Evolutionary conservation across 768 basidiomycete genomes (phyloP).

Genomic region (Guyanaporus albipodus): DNA sequence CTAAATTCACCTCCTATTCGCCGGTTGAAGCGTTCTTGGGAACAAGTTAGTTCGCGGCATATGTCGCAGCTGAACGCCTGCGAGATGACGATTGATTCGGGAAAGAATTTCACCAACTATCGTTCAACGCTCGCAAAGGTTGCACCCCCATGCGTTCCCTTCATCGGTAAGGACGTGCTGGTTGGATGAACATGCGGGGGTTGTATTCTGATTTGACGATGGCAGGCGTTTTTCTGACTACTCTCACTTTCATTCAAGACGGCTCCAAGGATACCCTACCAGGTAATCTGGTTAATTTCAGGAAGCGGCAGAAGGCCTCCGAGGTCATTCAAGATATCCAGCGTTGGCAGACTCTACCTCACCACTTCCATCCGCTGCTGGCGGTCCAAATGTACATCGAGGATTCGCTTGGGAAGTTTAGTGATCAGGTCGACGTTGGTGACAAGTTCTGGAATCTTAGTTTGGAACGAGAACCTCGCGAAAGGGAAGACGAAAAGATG

Average conservation of each 20-base stretch:
- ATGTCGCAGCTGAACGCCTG: constrained; percentile 72
- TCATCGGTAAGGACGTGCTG: constrained; percentile 74
- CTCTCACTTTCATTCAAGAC: constrained; percentile 96
- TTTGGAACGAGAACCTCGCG: constrained; percentile 85
- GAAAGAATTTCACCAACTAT: constrained; percentile 93
- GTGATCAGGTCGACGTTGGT: constrained; percentile 61
- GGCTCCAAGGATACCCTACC: constrained; percentile 84
- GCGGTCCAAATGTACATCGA: constrained; percentile 72
- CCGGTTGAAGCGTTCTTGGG: constrained; percentile 91
- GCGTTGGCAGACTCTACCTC: constrained; percentile 89
- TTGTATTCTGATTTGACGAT: background rate
- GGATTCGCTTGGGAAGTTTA: constrained; percentile 69
- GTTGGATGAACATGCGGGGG: background rate
- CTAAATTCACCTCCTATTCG: constrained; percentile 91
- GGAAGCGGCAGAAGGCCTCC: constrained; percentile 92
- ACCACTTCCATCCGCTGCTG: constrained; percentile 73
- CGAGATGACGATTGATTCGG: constrained; percentile 88
- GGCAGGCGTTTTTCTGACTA: constrained; percentile 91
- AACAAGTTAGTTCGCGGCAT: constrained; percentile 73
- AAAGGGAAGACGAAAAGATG: constrained; percentile 97
- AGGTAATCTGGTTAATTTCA: constrained; percentile 86
- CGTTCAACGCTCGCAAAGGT: constrained; percentile 77
- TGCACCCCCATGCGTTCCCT: constrained; percentile 92
- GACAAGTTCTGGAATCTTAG: constrained; percentile 84
- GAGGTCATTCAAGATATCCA: constrained; percentile 97